Base-by-base conservation (phyloP, 2,329 filamentous ascomycete genomes). In the Sclerotiophoma versabilis region DNA sequence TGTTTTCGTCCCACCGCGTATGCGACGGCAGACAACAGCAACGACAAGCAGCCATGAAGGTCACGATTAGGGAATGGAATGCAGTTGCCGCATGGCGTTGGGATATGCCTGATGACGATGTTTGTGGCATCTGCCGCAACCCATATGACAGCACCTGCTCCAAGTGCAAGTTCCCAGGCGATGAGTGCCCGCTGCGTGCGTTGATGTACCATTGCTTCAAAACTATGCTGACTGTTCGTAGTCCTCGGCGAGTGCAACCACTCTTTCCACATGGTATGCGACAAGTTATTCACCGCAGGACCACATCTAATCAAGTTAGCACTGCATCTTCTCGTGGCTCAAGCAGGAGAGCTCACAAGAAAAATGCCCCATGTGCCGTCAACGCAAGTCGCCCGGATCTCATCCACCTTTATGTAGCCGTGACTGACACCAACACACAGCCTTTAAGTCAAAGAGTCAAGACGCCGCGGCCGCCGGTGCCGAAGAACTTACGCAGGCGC, bases 101-200 rank as follows among this genome's bases (percentile, higher is more conserved):
- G 95, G 91, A 98, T 74, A 91, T 98, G 70, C 92, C 93, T 20
- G 92, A 96, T 68, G 93, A 97, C 78, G 93, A 99, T 74, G 93
- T 98, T 59, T 99, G 95, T 69, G 95, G 95, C 68, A 99, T 99
- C 79, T 99, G 95, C 78, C 93, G 96, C 73, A 93, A 96, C 59
- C 91, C 96, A 70, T 99, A 98, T 73, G 95, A 99, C 75, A 93
- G 93, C 55, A 98, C 95, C 22, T 99, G 95, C 80, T 93, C 95
- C 39, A 96, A 92, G 49, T 99, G 95, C 87, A 96, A 96, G 82
- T 98, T 92, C 72, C 95, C 95, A 12, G 95, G 95, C 53, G 95
- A 99, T 69, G 93, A 97, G 73, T 99, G 95, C 78, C 90, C 90
- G 54, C 82, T 99, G 55, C 83, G 93, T 97, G 79, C 75, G 88